phyloP scores from a whole-genome alignment of 176 grass and related monocot genomes.

The Puccinellia tenuiflora region DNA sequence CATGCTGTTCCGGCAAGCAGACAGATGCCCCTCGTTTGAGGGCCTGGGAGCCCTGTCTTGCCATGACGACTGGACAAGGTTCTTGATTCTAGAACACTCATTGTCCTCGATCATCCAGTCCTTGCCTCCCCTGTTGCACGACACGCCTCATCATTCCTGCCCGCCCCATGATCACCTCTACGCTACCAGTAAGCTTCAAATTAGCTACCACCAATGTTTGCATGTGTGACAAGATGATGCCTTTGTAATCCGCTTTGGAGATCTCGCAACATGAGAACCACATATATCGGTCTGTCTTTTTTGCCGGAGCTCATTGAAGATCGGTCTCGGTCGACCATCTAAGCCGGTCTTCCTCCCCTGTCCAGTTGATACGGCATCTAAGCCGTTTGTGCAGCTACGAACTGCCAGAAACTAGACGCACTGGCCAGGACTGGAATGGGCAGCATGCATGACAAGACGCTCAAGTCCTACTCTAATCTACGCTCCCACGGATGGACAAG shows the following conservation, averaged over 20 bases:
- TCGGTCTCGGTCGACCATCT: not conserved
- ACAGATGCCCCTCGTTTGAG: constrained; percentile 30
- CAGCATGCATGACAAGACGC: not conserved
- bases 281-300: not conserved
- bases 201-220: too few species aligned
- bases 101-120: not conserved
- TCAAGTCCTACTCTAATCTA: not conserved
- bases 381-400: too few species aligned
- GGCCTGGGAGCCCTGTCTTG: not conserved
- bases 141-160: too few species aligned
- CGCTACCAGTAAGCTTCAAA: too few species aligned
- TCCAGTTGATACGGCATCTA: not conserved
- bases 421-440: not conserved
- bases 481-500: not conserved
- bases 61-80: not conserved
- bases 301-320: not conserved
- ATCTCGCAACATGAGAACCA: constrained; percentile 15
- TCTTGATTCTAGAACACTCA: constrained; percentile 14
- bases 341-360: not conserved
- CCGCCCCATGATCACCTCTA: too few species aligned
- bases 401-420: not conserved
- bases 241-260: not conserved
- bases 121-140: too few species aligned
- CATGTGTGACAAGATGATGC: not conserved
- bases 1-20: constrained; percentile 13